phyloP scores from a whole-genome alignment of 306 rosid species.

The Ormosia emarginata region DNA sequence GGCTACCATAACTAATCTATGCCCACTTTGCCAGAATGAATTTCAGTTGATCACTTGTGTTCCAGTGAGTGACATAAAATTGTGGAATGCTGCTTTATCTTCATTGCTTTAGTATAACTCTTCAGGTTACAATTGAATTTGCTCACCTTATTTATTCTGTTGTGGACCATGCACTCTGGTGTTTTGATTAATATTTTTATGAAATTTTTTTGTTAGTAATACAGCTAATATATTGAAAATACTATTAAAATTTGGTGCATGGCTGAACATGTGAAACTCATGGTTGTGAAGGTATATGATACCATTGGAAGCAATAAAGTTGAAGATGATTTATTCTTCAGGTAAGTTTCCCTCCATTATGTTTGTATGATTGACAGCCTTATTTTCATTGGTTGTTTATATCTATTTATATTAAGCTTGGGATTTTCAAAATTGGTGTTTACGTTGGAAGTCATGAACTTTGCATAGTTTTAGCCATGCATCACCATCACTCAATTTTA shows the following conservation, averaged over 20 bases:
- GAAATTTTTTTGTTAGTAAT: conserved; percentile 2
- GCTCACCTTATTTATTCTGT: conserved; percentile 19
- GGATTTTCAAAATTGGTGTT: conserved; percentile 12
- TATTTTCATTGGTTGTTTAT: conserved; percentile 15
- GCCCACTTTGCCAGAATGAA: conserved; percentile 99
- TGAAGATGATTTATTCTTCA: conserved; percentile 62
- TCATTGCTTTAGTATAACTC: conserved; percentile 20
- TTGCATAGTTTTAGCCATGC: conserved; percentile 10
- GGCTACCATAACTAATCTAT: conserved; percentile 96
- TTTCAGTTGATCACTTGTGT: conserved; percentile 95
- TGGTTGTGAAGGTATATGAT: conserved; percentile 80
- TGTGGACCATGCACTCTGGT: conserved; percentile 7
- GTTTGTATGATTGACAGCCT: conserved; percentile 5
- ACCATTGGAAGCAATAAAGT: conserved; percentile 84
- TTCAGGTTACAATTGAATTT: conserved; percentile 32
- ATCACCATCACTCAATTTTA: background rate
- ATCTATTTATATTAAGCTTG: background rate
- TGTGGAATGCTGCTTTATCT: conserved; percentile 32
- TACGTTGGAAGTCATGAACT: background rate
- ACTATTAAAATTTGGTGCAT: conserved; percentile 17
- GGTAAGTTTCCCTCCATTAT: conserved; percentile 39
- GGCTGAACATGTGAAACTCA: conserved; percentile 33
- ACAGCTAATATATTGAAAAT: conserved; percentile 10
- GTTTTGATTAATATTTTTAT: background rate
- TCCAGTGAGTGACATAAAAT: conserved; percentile 78